Base-by-base conservation (phyloP, 2,329 filamentous ascomycete genomes). In the Pseudogymnoascus sp. region DNA sequence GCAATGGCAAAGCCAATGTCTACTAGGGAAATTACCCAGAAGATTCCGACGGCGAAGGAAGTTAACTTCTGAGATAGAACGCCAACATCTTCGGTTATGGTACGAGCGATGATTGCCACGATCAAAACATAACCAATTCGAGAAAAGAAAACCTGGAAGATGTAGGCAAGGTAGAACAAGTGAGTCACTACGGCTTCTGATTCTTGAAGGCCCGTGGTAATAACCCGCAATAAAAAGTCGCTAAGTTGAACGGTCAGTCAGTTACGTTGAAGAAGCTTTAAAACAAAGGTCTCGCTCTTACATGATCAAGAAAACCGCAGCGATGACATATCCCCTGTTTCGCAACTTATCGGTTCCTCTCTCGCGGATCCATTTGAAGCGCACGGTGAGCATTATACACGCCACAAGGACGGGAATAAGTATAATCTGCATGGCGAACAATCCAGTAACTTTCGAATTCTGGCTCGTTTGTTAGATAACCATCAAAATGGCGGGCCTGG, bases 291-390 rank as follows among this genome's bases (percentile, higher is more conserved):
- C 8, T 5, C 29, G 31, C 13, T 50, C 47, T 54, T 54, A 54
- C 47, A 7, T 33, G 9, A 54, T 17, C 47, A 54, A 17, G 47
- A 33, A 54, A 13, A 13, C 2, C 5, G 47, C 6, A 5, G 47
- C 47, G 15, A 9, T 13, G 15, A 17, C 1, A 26, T 33, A 54
- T 17, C 47, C 47, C 5, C 10, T 33, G 29, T 54, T 54, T 54
- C 47, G 47, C 15, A 54, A 33, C 15, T 54, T 54, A 9, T 54
- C 47, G 47, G 29, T 17, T 17, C 47, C 47, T 11, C 29, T 54
- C 47, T 54, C 47, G 9, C 47, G 47, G 47, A 54, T 33, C 47
- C 47, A 54, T 54, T 54, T 54, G 29, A 54, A 54, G 47, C 47
- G 47, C 13, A 26, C 33, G 0, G 29, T 54, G 47, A 54, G 47